Percentiles rank a stretch among this genome's conserved stretches.
Evolutionary conservation across 2,329 filamentous ascomycete species (phyloP).

Genomic region (Didymella sp.): DNA sequence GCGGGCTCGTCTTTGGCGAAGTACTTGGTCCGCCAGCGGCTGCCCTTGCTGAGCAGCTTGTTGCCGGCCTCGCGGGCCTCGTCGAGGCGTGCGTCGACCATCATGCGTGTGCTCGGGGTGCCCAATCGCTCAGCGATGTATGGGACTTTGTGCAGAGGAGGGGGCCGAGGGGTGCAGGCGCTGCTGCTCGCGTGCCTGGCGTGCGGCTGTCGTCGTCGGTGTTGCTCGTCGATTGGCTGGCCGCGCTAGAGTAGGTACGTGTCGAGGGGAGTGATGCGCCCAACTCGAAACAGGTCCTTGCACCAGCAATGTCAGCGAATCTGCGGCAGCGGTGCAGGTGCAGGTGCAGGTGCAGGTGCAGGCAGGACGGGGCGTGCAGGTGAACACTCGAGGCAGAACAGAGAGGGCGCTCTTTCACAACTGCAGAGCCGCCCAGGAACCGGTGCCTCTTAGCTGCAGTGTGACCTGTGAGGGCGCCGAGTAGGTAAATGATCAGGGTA

Average conservation of each 20-base stretch:
- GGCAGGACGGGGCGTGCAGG: background rate
- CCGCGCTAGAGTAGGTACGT: constrained; percentile 9
- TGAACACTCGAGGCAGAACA: no score
- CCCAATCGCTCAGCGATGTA: constrained; percentile 15
- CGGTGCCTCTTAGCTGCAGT: constrained; percentile 13
- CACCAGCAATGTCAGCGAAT: background rate
- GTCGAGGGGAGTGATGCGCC: background rate
- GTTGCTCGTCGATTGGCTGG: constrained; percentile 1
- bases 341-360: background rate
- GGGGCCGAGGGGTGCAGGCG: background rate
- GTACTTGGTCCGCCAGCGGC: constrained; percentile 60
- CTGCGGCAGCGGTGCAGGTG: background rate
- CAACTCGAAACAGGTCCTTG: constrained; percentile 9
- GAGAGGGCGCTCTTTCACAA: no score
- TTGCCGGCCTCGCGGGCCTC: constrained; percentile 27
- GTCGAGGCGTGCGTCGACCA: constrained; percentile 41
- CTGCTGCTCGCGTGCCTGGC: constrained; percentile 18
- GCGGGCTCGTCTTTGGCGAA: constrained; percentile 52
- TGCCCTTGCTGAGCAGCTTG: constrained; percentile 51
- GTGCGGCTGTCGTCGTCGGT: constrained; percentile 1
- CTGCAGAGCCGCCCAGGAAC: constrained; percentile 10
- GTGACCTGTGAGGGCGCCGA: background rate
- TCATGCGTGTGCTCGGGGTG: constrained; percentile 15
- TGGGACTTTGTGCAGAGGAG: background rate
- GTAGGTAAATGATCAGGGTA: constrained; percentile 3